These are phyloP conservation scores for Rhizopus delemar DNA, from an alignment of 371 early-diverging fungal genomes.

Conservation along the genomic window DNA sequence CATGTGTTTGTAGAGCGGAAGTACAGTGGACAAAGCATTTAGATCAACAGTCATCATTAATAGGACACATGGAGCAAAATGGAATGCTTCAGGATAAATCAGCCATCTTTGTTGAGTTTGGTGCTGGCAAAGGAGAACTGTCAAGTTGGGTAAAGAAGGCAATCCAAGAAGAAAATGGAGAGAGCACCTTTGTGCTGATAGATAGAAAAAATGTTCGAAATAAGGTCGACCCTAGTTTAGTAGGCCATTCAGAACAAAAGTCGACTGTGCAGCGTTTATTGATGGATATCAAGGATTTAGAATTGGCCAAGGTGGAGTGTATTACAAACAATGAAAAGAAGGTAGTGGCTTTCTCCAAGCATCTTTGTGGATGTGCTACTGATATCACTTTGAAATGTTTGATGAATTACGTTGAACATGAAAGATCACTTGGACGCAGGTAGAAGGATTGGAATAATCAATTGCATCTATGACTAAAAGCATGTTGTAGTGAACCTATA, in stretches of 20 bases:
- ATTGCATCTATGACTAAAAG: neutral
- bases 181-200: constrained; percentile 65
- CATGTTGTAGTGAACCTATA: constrained; percentile 44
- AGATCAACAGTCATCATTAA: constrained; percentile 76
- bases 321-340: constrained; percentile 42
- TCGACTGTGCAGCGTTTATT: constrained; percentile 63
- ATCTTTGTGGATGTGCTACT: constrained; percentile 92
- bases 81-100: constrained; percentile 60
- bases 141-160: constrained; percentile 63
- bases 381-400: constrained; percentile 83
- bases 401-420: constrained; percentile 56
- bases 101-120: constrained; percentile 78
- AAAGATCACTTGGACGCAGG: constrained; percentile 32
- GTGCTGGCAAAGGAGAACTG: constrained; percentile 78
- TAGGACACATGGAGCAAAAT: constrained; percentile 73
- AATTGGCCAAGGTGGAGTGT: constrained; percentile 50
- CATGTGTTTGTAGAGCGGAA: constrained; percentile 27
- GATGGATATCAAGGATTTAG: constrained; percentile 86
- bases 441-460: constrained; percentile 16
- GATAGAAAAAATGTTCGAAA: constrained; percentile 79
- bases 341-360: constrained; percentile 81
- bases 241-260: constrained; percentile 30
- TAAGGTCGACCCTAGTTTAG: constrained; percentile 60
- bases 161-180: constrained; percentile 54
- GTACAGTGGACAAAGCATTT: constrained; percentile 63